These are phyloP conservation scores for Boletus nobilissimus DNA, from an alignment of 1,284 basidiomycete species.

Conservation along the genomic window DNA sequence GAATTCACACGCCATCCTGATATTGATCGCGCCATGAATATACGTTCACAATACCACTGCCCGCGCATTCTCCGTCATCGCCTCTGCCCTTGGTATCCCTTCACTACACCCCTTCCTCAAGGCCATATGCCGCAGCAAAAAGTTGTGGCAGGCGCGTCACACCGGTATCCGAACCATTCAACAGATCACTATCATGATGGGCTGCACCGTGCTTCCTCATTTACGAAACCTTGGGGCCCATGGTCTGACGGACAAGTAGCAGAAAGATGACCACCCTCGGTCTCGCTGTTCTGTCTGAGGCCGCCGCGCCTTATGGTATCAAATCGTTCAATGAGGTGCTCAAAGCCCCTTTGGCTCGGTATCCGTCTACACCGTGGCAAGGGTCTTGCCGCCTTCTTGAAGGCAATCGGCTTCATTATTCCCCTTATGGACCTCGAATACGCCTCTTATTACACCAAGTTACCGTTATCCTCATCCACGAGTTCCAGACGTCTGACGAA, in stretches of 20 bases:
- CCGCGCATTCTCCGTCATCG: constrained; percentile 98
- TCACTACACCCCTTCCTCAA: constrained; percentile 97
- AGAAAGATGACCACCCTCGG: constrained; percentile 99
- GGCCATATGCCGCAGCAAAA: constrained; percentile 98
- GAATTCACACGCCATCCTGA: too few relatives aligned
- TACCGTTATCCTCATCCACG: constrained; percentile 97
- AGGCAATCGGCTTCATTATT: constrained; percentile 99
- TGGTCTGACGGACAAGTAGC: constrained; percentile 97
- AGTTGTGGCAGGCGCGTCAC: constrained; percentile 99
- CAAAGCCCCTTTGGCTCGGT: constrained; percentile 97
- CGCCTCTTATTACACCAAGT: constrained; percentile 98
- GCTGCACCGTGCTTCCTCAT: constrained; percentile 98
- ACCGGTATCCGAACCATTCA: constrained; percentile 99
- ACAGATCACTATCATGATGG: constrained; percentile 99
- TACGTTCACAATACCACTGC: constrained; percentile 99
- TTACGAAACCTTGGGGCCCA: constrained; percentile 96
- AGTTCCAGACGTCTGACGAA: constrained; percentile 99
- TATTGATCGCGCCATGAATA: constrained; percentile 99
- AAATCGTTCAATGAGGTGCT: constrained; percentile 99
- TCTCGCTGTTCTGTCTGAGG: constrained; percentile 96
- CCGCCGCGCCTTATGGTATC: constrained; percentile 98
- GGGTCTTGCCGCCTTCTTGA: constrained; percentile 97
- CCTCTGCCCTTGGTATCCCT: constrained; percentile 97
- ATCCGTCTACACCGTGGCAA: constrained; percentile 98
- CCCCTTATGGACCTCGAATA: constrained; percentile 99